phyloP scores from a whole-genome alignment of 2,329 filamentous ascomycete genomes.

The Aspergillus tamarii region DNA sequence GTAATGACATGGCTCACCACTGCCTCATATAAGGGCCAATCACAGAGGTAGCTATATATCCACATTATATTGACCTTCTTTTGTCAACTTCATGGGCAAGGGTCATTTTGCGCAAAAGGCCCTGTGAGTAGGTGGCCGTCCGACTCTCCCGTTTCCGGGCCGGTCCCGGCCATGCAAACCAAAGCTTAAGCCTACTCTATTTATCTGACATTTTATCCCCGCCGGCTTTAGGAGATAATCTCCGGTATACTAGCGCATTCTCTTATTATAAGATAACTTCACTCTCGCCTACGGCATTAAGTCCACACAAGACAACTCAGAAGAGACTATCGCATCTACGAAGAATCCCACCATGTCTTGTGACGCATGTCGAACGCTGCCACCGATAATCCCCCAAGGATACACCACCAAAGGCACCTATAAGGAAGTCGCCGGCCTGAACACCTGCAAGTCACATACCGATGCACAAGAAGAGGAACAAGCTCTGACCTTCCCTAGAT shows the following conservation, averaged over 20 bases:
- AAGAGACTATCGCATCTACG: neutral
- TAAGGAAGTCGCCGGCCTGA: conserved; percentile 59
- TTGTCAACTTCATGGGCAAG: neutral
- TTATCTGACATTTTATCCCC: neutral
- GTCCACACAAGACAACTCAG: neutral
- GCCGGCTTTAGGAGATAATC: neutral
- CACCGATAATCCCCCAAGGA: conserved; percentile 59
- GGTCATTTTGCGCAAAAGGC: neutral
- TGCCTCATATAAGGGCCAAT: neutral
- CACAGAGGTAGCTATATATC: neutral
- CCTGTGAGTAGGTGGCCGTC: too few relatives aligned
- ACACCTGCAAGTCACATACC: conserved; percentile 49
- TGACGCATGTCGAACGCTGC: conserved; percentile 38
- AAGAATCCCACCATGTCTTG: conserved; percentile 25
- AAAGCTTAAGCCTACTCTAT: neutral
- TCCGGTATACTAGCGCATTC: neutral
- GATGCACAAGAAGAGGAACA: neutral
- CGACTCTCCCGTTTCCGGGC: conserved; percentile 2
- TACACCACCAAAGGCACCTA: conserved; percentile 62
- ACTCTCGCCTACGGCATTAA: neutral
- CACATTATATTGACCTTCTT: neutral
- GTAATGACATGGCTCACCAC: neutral
- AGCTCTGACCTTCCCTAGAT: conserved; percentile 19
- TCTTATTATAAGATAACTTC: neutral
- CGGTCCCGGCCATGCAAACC: neutral